A percentile compares a stretch with the other conserved stretches of the same genome.
phyloP scores from a whole-genome alignment of 768 basidiomycete genomes.

The Tulasnella sp. region DNA sequence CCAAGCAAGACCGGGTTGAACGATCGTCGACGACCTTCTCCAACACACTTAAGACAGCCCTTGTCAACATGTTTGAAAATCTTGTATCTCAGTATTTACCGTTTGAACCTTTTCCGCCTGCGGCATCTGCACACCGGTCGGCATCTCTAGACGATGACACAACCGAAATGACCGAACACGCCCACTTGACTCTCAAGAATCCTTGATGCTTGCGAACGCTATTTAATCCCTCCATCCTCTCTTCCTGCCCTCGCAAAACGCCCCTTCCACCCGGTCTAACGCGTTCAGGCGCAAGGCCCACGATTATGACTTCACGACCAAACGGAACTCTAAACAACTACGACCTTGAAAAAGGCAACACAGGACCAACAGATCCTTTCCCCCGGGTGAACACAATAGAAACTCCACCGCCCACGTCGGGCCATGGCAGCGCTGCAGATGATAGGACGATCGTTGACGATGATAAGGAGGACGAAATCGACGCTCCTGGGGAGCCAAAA shows the following conservation, averaged over 20 bases:
- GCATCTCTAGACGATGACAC: neutral
- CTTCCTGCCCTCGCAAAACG: neutral
- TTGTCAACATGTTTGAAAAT: neutral
- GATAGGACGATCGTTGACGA: neutral
- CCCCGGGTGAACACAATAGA: neutral
- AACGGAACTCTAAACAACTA: neutral
- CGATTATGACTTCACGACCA: conserved; percentile 3
- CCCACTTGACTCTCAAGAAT: neutral
- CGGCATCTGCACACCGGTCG: neutral
- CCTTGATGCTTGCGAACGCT: neutral
- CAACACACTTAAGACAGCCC: neutral
- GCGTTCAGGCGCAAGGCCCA: neutral
- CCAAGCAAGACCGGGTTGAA: neutral
- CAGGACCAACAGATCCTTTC: neutral
- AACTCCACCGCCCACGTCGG: neutral
- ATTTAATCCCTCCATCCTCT: neutral
- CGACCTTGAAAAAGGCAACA: neutral
- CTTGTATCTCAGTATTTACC: neutral
- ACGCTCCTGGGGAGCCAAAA: neutral
- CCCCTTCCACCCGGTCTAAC: neutral
- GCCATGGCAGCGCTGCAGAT: neutral
- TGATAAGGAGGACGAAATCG: neutral
- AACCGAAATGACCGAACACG: neutral
- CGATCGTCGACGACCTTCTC: no score
- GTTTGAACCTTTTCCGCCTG: neutral